A percentile compares a stretch with the other conserved stretches of the same genome.
phyloP scores from a whole-genome alignment of 192 early-diverging fungal genomes.

The Spinellus fusiger region DNA sequence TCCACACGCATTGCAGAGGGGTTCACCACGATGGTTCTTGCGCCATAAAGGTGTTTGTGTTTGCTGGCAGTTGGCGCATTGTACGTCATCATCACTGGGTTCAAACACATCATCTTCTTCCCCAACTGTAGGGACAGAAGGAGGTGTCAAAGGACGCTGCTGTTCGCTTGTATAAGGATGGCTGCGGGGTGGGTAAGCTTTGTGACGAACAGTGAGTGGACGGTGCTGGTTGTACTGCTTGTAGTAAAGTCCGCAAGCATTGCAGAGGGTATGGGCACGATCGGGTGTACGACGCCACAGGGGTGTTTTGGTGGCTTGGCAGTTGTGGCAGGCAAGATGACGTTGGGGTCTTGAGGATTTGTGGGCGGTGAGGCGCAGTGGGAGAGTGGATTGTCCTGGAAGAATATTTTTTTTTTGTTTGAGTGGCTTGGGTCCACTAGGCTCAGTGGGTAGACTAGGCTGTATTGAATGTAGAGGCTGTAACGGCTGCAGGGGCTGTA shows the following conservation, averaged over 20 bases:
- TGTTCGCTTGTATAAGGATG: conserved; percentile 20
- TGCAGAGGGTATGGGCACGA: conserved; percentile 74
- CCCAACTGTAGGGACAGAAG: conserved; percentile 6
- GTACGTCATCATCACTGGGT: not conserved
- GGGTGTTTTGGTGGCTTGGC: conserved; percentile 68
- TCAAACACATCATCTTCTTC: not conserved
- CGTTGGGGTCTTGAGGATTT: conserved; percentile 42
- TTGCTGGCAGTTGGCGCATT: conserved; percentile 70
- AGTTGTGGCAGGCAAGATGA: conserved; percentile 64
- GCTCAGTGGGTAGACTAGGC: too few relatives aligned
- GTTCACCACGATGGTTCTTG: conserved; percentile 63
- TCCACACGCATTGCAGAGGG: conserved; percentile 81
- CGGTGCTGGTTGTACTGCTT: conserved; percentile 57
- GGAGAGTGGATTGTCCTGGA: conserved; percentile 27
- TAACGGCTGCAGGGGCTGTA: not conserved
- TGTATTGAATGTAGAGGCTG: conserved; percentile 3
- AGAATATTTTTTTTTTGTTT: conserved; percentile 21
- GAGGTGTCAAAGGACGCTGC: not conserved
- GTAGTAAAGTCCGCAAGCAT: conserved; percentile 73
- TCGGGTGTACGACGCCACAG: conserved; percentile 77
- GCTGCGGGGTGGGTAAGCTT: conserved; percentile 24
- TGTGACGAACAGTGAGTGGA: conserved; percentile 51
- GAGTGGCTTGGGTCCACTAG: too few relatives aligned
- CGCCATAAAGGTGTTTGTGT: conserved; percentile 81
- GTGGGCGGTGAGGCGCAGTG: conserved; percentile 28